phyloP scores from a whole-genome alignment of 129 eudicot species.

The Flaveria ramosissima region DNA sequence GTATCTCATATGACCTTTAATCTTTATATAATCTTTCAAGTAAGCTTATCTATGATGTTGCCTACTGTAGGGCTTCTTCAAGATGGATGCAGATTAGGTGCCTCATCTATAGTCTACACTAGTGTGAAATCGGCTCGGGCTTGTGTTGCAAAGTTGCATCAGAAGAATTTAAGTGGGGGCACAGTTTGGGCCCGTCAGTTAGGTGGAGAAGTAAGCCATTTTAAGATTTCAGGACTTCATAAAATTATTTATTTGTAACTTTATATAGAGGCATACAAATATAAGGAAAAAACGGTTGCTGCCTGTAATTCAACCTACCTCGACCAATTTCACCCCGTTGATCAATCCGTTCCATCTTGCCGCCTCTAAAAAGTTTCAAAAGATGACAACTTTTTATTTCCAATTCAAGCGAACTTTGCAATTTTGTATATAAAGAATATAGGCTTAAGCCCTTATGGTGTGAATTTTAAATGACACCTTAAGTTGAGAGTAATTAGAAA shows the following conservation, averaged over 20 bases:
- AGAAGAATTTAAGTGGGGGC: constrained; percentile 58
- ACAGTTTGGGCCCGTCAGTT: constrained; percentile 94
- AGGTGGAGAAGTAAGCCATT: constrained; percentile 86
- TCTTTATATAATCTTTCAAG: constrained; percentile 2
- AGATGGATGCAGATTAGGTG: constrained; percentile 86
- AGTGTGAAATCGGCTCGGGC: constrained; percentile 92
- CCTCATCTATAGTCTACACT: constrained; percentile 75
- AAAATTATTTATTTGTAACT: not conserved
- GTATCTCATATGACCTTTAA: not conserved
- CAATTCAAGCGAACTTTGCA: not conserved
- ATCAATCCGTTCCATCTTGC: not conserved
- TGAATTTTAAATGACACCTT: not conserved
- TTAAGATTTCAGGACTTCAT: not conserved
- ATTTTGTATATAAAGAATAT: not conserved
- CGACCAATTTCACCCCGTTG: not conserved
- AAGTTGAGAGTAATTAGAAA: not conserved
- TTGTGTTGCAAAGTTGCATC: constrained; percentile 82
- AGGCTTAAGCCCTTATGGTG: not conserved
- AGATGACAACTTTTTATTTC: not conserved
- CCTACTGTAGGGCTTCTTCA: constrained; percentile 70
- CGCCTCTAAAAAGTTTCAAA: not conserved
- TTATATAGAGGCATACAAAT: not conserved
- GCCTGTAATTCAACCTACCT: not conserved
- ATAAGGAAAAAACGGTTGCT: not conserved
- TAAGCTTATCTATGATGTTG: constrained; percentile 20